phyloP scores from a whole-genome alignment of 352 stramenopile species.

The Pythium sp. region DNA sequence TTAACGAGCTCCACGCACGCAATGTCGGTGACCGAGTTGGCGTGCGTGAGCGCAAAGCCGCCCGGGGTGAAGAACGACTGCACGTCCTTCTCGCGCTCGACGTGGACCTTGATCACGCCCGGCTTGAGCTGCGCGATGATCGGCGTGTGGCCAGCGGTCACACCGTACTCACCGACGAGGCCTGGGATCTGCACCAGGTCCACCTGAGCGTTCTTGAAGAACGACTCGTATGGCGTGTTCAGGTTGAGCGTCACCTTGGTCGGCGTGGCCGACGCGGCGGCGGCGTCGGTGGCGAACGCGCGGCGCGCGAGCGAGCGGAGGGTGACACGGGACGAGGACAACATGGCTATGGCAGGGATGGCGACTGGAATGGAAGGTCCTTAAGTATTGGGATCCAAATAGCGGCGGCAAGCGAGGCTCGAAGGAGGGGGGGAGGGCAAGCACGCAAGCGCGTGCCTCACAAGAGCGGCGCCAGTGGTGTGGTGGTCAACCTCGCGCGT shows the following conservation, averaged over 20 bases:
- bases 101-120: constrained; percentile 90
- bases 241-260: constrained; percentile 88
- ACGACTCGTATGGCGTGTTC: constrained; percentile 76
- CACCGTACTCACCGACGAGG: constrained; percentile 95
- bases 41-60: constrained; percentile 96
- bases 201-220: constrained; percentile 83
- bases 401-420: background rate
- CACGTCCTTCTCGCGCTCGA: constrained; percentile 79
- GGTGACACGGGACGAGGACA: constrained; percentile 49
- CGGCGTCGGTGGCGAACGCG: constrained; percentile 45
- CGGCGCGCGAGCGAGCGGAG: constrained; percentile 55
- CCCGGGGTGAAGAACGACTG: constrained; percentile 98
- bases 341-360: constrained; percentile 25
- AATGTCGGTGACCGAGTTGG: constrained; percentile 96
- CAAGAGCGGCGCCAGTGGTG: background rate
- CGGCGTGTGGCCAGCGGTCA: constrained; percentile 95
- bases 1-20: constrained; percentile 96
- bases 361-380: constrained; percentile 4
- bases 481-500: background rate
- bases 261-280: constrained; percentile 34
- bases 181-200: constrained; percentile 94
- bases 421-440: background rate
- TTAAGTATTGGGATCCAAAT: constrained; percentile 13
- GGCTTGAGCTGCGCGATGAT: constrained; percentile 97
- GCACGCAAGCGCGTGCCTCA: background rate